Base-by-base conservation (phyloP, 192 early-diverging fungal genomes). In the Entomortierella chlamydospora region DNA sequence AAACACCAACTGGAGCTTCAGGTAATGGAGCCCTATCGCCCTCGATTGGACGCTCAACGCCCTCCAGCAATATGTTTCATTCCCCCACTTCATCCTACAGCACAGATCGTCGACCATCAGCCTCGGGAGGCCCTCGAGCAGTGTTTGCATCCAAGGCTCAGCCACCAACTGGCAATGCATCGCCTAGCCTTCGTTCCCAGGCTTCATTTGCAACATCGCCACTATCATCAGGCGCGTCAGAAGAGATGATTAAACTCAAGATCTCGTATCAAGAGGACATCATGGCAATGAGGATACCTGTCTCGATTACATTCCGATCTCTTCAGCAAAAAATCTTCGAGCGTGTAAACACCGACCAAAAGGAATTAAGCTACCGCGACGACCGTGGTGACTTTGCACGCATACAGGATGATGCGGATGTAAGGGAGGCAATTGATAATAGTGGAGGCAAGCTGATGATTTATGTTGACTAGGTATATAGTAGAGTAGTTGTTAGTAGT, bases 211-310 rank as follows among this genome's bases (percentile, higher is more conserved):
- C 70, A 1, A 52, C 50, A n/a, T 20, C 70, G 3, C 17, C 68
- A 0, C 12, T n/a, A n/a, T n/a, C 29, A 13, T 30, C 29, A 6
- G 60, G 34, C 45, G 23, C 17, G 34, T 62, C 64, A 37, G 67
- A 62, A 25, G 70, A 74, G 47, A 59, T 64, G 53, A 89, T 94
- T 53, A 94, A 93, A 72, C 84, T 92, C 42, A 94, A 94, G 82
- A 88, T 94, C 57, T 86, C 84, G 49, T 85, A 88, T 68, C 82
- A 85, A 43, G 90, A 87, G 30, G 93, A 94, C 60, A 89, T 93
- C 68, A 87, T 91, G 68, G 93, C 93, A 8, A 89, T 94, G 60
- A 88, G 89, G 64, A 81, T 94, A 62, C 87, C 90, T 0, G 83
- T 87, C 4, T 78, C 85, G 57, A 78, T 88, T 72, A 87, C 86